Evolutionary conservation across 768 basidiomycete genomes (phyloP), one percentile per base, ranked within the genome.

Genomic region (Termitomyces sp.): DNA sequence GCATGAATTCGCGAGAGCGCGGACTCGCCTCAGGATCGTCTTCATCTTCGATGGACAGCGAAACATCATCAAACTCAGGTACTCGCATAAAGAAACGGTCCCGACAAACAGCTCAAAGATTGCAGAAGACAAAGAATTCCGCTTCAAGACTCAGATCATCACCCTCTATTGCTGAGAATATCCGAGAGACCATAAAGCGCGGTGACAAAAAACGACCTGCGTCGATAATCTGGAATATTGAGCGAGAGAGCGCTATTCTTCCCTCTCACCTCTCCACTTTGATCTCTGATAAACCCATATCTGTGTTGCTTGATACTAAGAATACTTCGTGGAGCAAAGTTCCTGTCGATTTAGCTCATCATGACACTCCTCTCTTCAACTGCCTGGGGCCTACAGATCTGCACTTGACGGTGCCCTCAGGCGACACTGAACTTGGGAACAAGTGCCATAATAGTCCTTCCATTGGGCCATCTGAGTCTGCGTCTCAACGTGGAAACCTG

Each of bases 141-240:
- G 25, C 50, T 15, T 52, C 54, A 20, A 34, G n/a, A 47, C 20
- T n/a, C 10, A n/a, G 29, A 17, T 31, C 34, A 20, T 32, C 42
- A 11, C 38, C 34, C 25, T n/a, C 47, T 43, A 17, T 34, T 4
- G 9, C 48, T 50, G 11, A 56, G 49, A 42, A 43, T 15, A n/a
- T 36, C 37, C 5, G 32, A 32, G 50, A 51, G 20, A 11, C 52
- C 6, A 42, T 10, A 17, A 25, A 48, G 31, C 36, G 40, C 36
- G 42, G 52, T 11, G 8, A 31, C 14, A 38, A 56, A 25, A 32
- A 14, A 45, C 50, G 38, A 10, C 65, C 66, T 1, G 72, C 67
- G 57, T 86, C 86, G 10, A 74, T 77, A 20, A 65, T 81, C 8
- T 87, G 86, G 86, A 83, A 81, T 62, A 84, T 87, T 34, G 86